Evolutionary conservation across 75 land plant genomes (phyloP).

Genomic region (Isoetes taiwanensis): DNA sequence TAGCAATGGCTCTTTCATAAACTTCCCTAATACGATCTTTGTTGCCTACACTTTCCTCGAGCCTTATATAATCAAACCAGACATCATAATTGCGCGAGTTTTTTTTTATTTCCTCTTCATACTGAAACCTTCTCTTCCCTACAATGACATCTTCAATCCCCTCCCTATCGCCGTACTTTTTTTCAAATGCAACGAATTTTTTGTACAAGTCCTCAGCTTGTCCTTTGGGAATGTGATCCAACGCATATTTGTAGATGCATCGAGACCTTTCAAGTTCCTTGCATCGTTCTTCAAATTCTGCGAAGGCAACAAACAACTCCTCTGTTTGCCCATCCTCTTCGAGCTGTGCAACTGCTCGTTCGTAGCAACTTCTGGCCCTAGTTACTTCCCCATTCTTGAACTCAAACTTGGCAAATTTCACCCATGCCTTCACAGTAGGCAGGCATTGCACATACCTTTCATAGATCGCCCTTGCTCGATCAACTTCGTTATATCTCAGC

Average conservation of each 20-base stretch:
- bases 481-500: slow-evolving; percentile 68
- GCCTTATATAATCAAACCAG: slow-evolving; percentile 90
- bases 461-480: slow-evolving; percentile 51
- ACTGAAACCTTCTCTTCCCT: slow-evolving; percentile 88
- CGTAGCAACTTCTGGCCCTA: slow-evolving; percentile 50
- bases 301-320: slow-evolving; percentile 82
- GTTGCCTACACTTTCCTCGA: slow-evolving; percentile 79
- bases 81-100: slow-evolving; percentile 77
- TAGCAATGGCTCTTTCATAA: slow-evolving; percentile 88
- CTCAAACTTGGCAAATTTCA: slow-evolving; percentile 75
- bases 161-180: slow-evolving; percentile 80
- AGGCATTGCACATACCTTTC: slow-evolving; percentile 65
- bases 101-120: slow-evolving; percentile 88
- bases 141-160: slow-evolving; percentile 96
- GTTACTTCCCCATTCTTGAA: slow-evolving; percentile 67
- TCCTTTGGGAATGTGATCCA: slow-evolving; percentile 83
- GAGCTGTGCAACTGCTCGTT: slow-evolving; percentile 55
- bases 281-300: slow-evolving; percentile 84
- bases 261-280: slow-evolving; percentile 74
- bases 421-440: slow-evolving; percentile 55
- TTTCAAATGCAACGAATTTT: slow-evolving; percentile 82
- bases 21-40: slow-evolving; percentile 70
- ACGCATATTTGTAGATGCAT: slow-evolving; percentile 65
- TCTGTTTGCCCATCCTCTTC: slow-evolving; percentile 89
- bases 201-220: slow-evolving; percentile 75